Base-by-base conservation (phyloP, 2,329 filamentous ascomycete species). In the Colletotrichum shisoi region DNA sequence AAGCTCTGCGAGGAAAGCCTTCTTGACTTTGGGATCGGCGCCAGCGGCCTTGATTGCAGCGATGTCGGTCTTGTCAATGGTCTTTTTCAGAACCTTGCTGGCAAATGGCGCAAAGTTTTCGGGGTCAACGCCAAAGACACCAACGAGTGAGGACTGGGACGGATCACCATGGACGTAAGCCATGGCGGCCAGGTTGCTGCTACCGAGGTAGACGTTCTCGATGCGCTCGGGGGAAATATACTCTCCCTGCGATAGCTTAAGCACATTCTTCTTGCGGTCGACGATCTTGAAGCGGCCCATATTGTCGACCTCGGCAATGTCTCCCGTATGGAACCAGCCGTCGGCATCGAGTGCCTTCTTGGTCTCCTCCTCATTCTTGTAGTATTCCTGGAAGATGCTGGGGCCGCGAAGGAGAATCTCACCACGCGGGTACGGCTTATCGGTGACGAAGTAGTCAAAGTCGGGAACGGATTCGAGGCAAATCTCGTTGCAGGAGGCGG, bases 251-350 rank as follows among this genome's bases (percentile, higher is more conserved):
- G 94, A 90, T 63, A 99, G 87, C 85, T 99, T 99, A 76, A 99
- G 88, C n/a, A 99, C 92, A 80, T 98, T 98, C 90, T 99, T 99
- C 81, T 93, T 90, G 73, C 95, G 93, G 79, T 99, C 95, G 73
- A 99, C 90, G 79, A 99, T 96, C 79, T 87, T 89, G 83, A 98
- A 90, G 68, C 94, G 92, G 69, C 95, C 95, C 75, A 91, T 79
- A 71, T 89, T 88, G 78, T 99, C 95, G 27, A 99, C 84, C 70
- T 89, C 87, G 74, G 89, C 92, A 71, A 99, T 94, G 74, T 99
- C 95, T 62, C 95, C 95, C 0, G 93, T 97, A 77, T 91, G 91
- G 86, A 99, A 98, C 95, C 95, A 99, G 69, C 95, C 95, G 71
- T 97, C 93, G 39, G 89, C 82, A 9, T 94, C 92, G 52, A 98